Conservation (phyloP, 176 grass and related monocot species). For the Zoysia japonica region DNA sequence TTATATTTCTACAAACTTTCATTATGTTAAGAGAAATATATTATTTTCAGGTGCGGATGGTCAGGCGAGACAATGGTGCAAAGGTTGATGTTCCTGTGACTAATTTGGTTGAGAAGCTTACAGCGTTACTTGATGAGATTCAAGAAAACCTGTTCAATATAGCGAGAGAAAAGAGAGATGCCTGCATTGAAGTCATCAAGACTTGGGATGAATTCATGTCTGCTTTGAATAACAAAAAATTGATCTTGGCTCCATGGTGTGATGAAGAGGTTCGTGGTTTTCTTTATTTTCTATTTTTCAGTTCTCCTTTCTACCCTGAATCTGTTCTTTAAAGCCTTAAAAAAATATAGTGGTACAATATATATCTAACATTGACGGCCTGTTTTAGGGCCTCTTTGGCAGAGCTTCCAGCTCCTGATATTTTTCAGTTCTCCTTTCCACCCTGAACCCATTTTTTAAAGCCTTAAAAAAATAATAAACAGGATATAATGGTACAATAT, state of each 20-base stretch:
- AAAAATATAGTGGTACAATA: not conserved
- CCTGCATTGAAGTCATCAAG: slow-evolving; percentile 62
- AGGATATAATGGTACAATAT: not conserved
- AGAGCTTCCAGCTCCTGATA: not conserved
- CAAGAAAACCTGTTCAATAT: slow-evolving; percentile 78
- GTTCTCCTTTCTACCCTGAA: not conserved
- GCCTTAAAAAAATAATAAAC: not conserved
- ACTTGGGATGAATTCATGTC: slow-evolving; percentile 88
- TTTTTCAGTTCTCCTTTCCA: not conserved
- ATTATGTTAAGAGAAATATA: not conserved
- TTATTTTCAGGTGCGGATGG: slow-evolving; percentile 67
- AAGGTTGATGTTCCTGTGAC: slow-evolving; percentile 68
- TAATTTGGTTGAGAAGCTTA: slow-evolving; percentile 70
- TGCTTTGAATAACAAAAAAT: slow-evolving; percentile 63
- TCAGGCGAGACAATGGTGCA: slow-evolving; percentile 78
- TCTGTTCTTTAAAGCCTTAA: not conserved
- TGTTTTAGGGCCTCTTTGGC: no score
- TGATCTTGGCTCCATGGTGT: slow-evolving; percentile 87
- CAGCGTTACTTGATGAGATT: slow-evolving; percentile 54
- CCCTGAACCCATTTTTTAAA: not conserved
- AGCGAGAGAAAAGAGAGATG: slow-evolving; percentile 86
- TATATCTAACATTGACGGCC: not conserved
- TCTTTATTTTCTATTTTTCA: slow-evolving; percentile 14
- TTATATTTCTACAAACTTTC: not conserved
- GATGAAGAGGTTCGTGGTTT: slow-evolving; percentile 71